Base-by-base conservation (phyloP, 73 alveolate species). In the Paramecium caudatum region DNA sequence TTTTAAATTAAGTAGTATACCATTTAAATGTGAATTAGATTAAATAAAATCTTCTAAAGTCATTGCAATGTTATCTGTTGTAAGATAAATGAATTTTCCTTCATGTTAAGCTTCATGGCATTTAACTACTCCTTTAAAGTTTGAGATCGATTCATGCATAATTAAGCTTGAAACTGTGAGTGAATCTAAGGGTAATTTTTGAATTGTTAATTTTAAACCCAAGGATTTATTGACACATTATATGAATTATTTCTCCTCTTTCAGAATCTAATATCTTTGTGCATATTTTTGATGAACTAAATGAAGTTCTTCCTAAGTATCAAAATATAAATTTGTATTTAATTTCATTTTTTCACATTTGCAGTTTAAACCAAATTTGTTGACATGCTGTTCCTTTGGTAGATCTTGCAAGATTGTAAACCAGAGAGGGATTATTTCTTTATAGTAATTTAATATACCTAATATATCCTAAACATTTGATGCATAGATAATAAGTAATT, bases 221-320 rank as follows among this genome's bases (percentile, higher is more conserved):
- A 55, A 55, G 9, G 80, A 23, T 55, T 55, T 55, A 43, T 55
- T 55, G 30, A 55, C 80, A 15, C 80, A 55, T 55, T 55, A 37
- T 8, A 55, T 23, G n/a, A 10, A 43, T 55, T 5, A 5, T 55
- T 55, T 55, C 5, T 55, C 30, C 23, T 23, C 30, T 27, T 55
- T 55, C 30, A 55, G 3, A 0, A 55, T 23, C 30, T 55, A 23
- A 55, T 55, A 55, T 21, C 30, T 55, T 7, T 55, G 12, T 12
- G 80, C 2, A 55, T 55, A 55, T 27, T 37, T 37, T 10, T 43
- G 30, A 55, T 55, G 30, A 5, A 55, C 46, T 23, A 27, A 10
- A 55, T 55, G 80, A 19, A 55, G 30, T 55, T 55, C 80, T 55
- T 27, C 12, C 12, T 27, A 43, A 23, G 46, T 55, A 55, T 55